Evolutionary conservation across 305 asterid species (phyloP), one percentile per base, ranked within the genome.

Genomic region (Nicotiana rustica): DNA sequence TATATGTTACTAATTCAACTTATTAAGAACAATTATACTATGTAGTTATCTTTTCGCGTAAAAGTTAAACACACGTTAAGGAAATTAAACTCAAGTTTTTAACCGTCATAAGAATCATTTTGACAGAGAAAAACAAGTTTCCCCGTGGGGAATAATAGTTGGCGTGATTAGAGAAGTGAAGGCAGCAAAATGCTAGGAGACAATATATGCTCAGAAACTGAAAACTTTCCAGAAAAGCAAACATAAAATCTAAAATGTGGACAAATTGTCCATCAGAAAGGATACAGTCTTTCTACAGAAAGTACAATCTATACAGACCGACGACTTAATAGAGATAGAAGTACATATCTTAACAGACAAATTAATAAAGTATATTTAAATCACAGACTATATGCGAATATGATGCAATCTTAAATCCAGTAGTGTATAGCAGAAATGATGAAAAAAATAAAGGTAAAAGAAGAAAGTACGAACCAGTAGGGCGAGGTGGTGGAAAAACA

Each of bases 401-500:
- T 33, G 0, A 33, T 33, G 35, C 35, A 33, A 33, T 33, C 35
- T 33, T 33, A 33, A 31, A 33, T 33, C 4, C 35, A 31, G 33
- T 31, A 1, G 2, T 31, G 33, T 31, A 31, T 31, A 31, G 33
- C 33, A 33, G 35, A 33, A 33, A 33, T 33, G 35, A 33, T 33
- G 29, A 60, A 60, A 2, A 6, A 18, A 6, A 41, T 8, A 41
- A 41, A 8, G 49, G 49, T 41, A 41, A 8, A 41, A 41, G 3
- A 41, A 41, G 18, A 38, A 41, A n/a, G 15, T 10, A 33, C 38
- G 31, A 21, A 94, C 96, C 94, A 81, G 90, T 91, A 1, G 88
- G 92, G 29, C 71, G 86, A 31, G 88, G 77, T 13, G 92, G 86
- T 14, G 65, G 64, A 64, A 84, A 84, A 79, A 65, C 49, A 55